Percentiles rank a stretch among this genome's conserved stretches.
Conservation (phyloP, 2,329 filamentous ascomycete genomes). For the Fusarium oligoseptatum region DNA sequence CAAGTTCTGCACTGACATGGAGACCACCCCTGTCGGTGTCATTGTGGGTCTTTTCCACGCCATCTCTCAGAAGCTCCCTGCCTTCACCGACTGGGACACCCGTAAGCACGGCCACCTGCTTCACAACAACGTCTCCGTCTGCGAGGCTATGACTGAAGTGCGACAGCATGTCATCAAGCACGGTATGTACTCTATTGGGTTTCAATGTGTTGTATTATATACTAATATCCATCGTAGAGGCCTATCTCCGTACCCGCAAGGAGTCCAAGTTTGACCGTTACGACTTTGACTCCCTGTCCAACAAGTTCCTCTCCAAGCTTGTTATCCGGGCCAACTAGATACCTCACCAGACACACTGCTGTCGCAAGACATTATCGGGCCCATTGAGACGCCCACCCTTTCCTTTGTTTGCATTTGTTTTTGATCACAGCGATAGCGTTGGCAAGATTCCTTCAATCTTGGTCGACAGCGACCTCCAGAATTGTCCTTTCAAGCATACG, state of each 20-base stretch:
- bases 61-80: constrained; percentile 95
- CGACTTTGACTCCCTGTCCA: constrained; percentile 95
- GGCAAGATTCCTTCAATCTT: constrained; percentile 54
- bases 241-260: constrained; percentile 84
- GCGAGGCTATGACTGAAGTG: constrained; percentile 96
- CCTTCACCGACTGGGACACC: constrained; percentile 95
- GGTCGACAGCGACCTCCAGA: constrained; percentile 47
- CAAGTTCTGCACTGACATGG: constrained; percentile 98
- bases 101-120: constrained; percentile 90
- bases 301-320: constrained; percentile 96
- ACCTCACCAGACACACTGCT: constrained; percentile 19
- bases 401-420: constrained; percentile 50
- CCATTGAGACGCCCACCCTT: constrained; percentile 32
- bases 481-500: constrained; percentile 45
- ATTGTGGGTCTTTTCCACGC: constrained; percentile 97
- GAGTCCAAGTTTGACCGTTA: constrained; percentile 88
- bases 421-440: constrained; percentile 61
- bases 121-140: constrained; percentile 91
- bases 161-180: constrained; percentile 92
- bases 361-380: constrained; percentile 33
- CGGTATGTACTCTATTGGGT: constrained; percentile 71
- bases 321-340: constrained; percentile 91
- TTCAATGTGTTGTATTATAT: not conserved
- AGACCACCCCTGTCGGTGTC: constrained; percentile 93
- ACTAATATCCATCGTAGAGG: constrained; percentile 69